A percentile compares a stretch with the other conserved stretches of the same genome.
phyloP scores from a whole-genome alignment of 1,284 basidiomycete species.

The Ceratobasidium sp. region DNA sequence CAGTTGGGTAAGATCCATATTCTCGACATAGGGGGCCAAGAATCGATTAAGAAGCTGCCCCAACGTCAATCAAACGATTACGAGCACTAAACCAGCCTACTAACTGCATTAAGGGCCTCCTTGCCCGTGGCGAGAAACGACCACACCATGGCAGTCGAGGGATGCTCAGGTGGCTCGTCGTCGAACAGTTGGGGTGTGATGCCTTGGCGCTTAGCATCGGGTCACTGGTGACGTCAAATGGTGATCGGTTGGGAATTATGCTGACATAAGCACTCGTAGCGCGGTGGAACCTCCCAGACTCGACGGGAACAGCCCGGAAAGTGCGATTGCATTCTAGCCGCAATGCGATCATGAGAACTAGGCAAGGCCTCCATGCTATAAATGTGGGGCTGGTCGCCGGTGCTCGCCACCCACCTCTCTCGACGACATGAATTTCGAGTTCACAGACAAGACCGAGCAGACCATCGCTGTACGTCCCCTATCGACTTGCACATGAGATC shows the following conservation, averaged over 20 bases:
- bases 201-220: constrained; percentile 11
- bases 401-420: constrained; percentile 7
- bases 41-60: constrained; percentile 85
- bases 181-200: constrained; percentile 21
- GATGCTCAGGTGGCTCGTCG: constrained; percentile 4
- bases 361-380: not conserved
- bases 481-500: too few relatives aligned
- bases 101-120: constrained; percentile 75
- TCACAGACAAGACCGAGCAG: constrained; percentile 79
- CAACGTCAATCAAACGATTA: not conserved
- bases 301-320: constrained; percentile 32
- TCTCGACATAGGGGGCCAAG: constrained; percentile 95
- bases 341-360: constrained; percentile 17
- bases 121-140: constrained; percentile 75
- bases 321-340: constrained; percentile 27
- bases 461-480: constrained; percentile 56
- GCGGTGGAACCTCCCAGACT: not conserved
- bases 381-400: not conserved
- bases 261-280: not conserved
- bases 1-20: constrained; percentile 92
- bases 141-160: constrained; percentile 33
- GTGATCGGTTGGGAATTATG: constrained; percentile 25
- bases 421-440: constrained; percentile 61
- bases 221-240: constrained; percentile 35
- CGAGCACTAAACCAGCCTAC: not conserved